Conservation (phyloP, 2,329 filamentous ascomycete species). For the Harringtonia aguacate region DNA sequence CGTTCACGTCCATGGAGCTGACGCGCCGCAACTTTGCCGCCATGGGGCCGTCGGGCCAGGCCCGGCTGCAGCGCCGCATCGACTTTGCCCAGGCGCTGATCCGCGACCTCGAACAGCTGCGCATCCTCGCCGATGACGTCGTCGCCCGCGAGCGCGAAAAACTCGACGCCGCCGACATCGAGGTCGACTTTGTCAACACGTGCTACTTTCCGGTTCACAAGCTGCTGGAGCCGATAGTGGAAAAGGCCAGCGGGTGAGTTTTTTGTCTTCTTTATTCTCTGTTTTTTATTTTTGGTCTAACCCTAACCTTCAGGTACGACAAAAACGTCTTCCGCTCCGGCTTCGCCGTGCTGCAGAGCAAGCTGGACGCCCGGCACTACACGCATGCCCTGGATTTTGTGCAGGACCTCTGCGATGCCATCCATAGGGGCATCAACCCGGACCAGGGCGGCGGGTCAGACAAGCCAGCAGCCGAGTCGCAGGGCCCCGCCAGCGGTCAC, state of each 20-base stretch:
- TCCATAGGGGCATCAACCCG: slow-evolving; percentile 39
- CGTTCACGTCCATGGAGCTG: slow-evolving; percentile 95
- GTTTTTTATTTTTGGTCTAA: neutral
- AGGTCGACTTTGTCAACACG: slow-evolving; percentile 72
- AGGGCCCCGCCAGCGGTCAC: neutral
- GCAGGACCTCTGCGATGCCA: slow-evolving; percentile 43
- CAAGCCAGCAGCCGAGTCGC: slow-evolving; percentile 26
- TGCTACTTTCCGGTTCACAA: slow-evolving; percentile 85
- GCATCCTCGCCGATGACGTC: slow-evolving; percentile 56
- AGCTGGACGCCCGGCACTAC: slow-evolving; percentile 46
- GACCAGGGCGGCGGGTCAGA: neutral
- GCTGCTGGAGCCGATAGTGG: slow-evolving; percentile 65
- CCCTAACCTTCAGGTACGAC: slow-evolving; percentile 41
- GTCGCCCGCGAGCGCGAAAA: slow-evolving; percentile 70
- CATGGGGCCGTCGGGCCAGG: slow-evolving; percentile 77
- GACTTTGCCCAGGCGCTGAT: slow-evolving; percentile 74
- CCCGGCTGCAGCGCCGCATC: slow-evolving; percentile 69
- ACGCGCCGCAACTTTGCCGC: slow-evolving; percentile 91
- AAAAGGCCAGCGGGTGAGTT: slow-evolving; percentile 72
- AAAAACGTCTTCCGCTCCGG: slow-evolving; percentile 47
- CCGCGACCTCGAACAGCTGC: slow-evolving; percentile 67
- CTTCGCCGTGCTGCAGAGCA: slow-evolving; percentile 37
- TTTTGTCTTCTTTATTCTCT: neutral
- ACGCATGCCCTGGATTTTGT: slow-evolving; percentile 47
- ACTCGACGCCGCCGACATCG: slow-evolving; percentile 62